Base-by-base conservation (phyloP, 2,329 filamentous ascomycete genomes). In the Fusarium caatingaense region DNA sequence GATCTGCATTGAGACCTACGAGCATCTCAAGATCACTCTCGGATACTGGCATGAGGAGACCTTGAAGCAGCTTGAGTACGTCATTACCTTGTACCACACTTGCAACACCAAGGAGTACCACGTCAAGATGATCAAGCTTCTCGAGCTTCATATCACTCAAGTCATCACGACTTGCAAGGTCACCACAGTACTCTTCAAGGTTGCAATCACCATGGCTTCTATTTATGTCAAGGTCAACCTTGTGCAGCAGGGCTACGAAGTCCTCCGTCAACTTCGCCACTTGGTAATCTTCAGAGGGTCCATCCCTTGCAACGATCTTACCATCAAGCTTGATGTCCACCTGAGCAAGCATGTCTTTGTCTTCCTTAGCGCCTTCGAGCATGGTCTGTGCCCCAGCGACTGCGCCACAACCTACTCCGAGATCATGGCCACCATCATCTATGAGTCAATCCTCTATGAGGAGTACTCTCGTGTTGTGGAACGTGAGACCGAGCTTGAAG, bases 261-360 rank as follows among this genome's bases (percentile, higher is more conserved):
- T 87, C 2, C 79, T 86, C 11, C 80, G 83, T 8, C 83, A 87
- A 65, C 72, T 87, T 20, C 84, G 84, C 30, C 80, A 83, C 28
- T 81, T 87, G 63, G 78, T 86, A 46, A 82, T 86, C 57, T 84
- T 85, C 63, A 47, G 63, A 18, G 74, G 67, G 16, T 44, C 37
- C 0, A 63, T 72, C 51, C 82, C 82, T 21, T 79, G 82, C 41
- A 80, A 76, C 2, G 78, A 79, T 20, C 75, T 81, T 15, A 78
- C 76, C 2, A 75, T 85, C 66, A 80, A 80, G 61, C 66, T 84
- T 13, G 73, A 79, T 3, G 72, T 74, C 3, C 76, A 78, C 42
- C 69, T 81, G 41, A 78, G 74, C 53, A 80, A 78, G 60, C 73
- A 77, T 0, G 78, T 80, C 6, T 81, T 85, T 25, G 77, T 85